Base-by-base conservation (phyloP, 768 basidiomycete genomes). In the Collybia sp. region DNA sequence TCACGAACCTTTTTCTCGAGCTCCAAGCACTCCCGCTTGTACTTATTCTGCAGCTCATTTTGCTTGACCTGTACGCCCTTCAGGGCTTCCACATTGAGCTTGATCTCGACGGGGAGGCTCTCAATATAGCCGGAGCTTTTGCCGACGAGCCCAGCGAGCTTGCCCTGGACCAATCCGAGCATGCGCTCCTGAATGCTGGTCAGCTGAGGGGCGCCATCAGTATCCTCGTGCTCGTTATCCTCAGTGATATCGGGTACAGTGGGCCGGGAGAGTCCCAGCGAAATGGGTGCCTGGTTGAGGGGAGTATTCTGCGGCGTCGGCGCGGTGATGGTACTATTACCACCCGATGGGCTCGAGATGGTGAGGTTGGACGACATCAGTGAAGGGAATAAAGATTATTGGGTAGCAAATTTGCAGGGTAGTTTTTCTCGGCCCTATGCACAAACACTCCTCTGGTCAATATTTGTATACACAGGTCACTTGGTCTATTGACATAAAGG, bases 241-340 rank as follows among this genome's bases (percentile, higher is more conserved):
- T 93, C 91, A 34, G 82, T 69, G 67, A 92, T 92, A 67, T 88
- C 88, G 52, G 90, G 91, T 43, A 91, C 88, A 2, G 88, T 85
- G 8, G 93, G 93, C 56, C 89, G 82, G 39, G 91, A 93, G 49
- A 93, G 75, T 46, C 85, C 88, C 5, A 68, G 49, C 1, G 84
- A 76, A 65, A 95, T 85, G 45, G 91, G 90, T 11, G 88, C 88
- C 54, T 88, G 80, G 44, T 72, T 82, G 50, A 92, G 69, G 10
- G 93, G 93, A 2, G 93, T 95, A 69, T 96, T 95, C 71, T 90
- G 88, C 17, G 93, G 93, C 12, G 93, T 96, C 6, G 93, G 92
- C n/a, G 93, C 92, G 2, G 86, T 83, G 18, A 83, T 69, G 66
- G 79, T 79, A 46, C 67, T 62, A 37, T 37, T 37, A 10, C 35